Evolutionary conservation across 1,139 yeast genomes (phyloP), one percentile per base, ranked within the genome.

Genomic region (Scheffersomyces cryptocercus): DNA sequence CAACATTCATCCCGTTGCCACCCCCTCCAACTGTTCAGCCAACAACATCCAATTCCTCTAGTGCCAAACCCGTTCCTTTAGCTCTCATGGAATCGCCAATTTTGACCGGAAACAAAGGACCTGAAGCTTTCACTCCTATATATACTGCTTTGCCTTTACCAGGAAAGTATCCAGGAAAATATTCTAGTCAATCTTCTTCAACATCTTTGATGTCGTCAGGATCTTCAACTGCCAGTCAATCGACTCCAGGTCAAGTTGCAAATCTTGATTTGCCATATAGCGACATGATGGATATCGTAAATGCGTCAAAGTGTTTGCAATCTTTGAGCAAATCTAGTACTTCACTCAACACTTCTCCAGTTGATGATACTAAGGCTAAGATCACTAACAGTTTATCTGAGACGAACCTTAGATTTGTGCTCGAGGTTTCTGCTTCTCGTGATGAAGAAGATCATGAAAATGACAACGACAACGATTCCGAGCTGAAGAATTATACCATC

Each of bases 221-320:
- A 7, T 11, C 35, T 10, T 31, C 35, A 9, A 14, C 35, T 3
- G 24, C 35, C n/a, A 31, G n/a, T 31, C 35, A 31, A 13, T 20
- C 35, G 10, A 14, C 35, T 14, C 24, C 20, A 8, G 35, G 35
- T 9, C 5, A 20, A 14, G 15, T 10, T 14, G 20, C 15, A 14
- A 31, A n/a, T 30, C 33, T 30, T 31, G 35, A 31, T 20, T 31
- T 31, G n/a, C 35, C 35, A 10, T 31, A 14, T 14, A 35, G 38
- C 42, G 71, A 65, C 32, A 57, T 65, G 57, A 52, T 61, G 42
- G 77, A 70, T 40, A 59, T 72, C 12, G 67, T 71, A 12, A 68
- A 66, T 49, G 77, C 77, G 4, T 70, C 75, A 20, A 63, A 64
- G 48, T 71, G 76, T 45, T 59, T 72, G 28, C 75, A 70, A 50